Conservation (phyloP, 306 rosid species). For the Pterocarpus santalinus region DNA sequence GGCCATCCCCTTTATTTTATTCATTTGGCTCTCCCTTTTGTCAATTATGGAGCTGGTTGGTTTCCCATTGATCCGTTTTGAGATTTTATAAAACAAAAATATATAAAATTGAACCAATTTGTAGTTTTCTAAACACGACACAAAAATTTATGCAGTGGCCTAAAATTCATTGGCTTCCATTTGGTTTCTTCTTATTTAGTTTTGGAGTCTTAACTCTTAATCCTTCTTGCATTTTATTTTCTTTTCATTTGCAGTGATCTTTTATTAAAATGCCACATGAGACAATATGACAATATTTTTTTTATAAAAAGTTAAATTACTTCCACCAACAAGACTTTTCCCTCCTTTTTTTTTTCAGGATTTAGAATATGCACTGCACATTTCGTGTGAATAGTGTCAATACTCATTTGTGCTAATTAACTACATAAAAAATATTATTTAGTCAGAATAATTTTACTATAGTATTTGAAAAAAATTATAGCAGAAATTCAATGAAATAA, state of each 20-base stretch:
- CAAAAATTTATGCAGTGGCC: not conserved
- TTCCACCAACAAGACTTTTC: too few relatives aligned
- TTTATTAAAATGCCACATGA: not conserved
- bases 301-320: too few relatives aligned
- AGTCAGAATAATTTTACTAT: too few relatives aligned
- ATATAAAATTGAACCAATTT: not conserved
- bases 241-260: not conserved
- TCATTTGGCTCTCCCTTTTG: not conserved
- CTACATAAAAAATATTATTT: too few relatives aligned
- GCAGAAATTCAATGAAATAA: too few relatives aligned
- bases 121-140: not conserved
- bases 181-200: not conserved
- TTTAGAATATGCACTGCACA: not conserved
- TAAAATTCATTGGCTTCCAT: not conserved
- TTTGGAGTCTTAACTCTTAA: not conserved
- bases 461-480: too few relatives aligned
- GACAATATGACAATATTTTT: too few relatives aligned
- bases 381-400: too few relatives aligned
- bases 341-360: not conserved
- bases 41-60: not conserved
- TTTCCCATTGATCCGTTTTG: not conserved
- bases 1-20: not conserved
- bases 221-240: not conserved
- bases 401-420: too few relatives aligned
- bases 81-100: not conserved